phyloP scores from a whole-genome alignment of 2,329 filamentous ascomycete genomes.

The Magnaporthiopsis poae region DNA sequence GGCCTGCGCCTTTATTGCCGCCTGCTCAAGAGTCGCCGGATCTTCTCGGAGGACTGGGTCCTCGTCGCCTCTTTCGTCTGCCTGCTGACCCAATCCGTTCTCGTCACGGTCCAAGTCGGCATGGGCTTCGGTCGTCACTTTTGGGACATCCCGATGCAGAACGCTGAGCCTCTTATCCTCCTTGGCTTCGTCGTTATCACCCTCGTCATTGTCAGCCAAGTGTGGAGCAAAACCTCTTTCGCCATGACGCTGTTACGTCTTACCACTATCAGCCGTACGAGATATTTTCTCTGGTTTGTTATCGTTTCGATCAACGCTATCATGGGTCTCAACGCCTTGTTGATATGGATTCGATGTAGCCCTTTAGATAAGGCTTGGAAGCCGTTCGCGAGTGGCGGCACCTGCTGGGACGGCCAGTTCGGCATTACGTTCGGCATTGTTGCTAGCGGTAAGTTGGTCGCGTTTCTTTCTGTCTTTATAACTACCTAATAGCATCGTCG shows the following conservation, averaged over 20 bases:
- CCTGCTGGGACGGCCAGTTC: slow-evolving; percentile 22
- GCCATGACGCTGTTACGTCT: slow-evolving; percentile 26
- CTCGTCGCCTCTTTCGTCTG: slow-evolving; percentile 17
- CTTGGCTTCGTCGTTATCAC: slow-evolving; percentile 9
- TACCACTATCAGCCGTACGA: slow-evolving; percentile 21
- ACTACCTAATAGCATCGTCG: too few relatives aligned
- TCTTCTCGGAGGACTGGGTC: slow-evolving; percentile 18
- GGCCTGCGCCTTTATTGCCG: slow-evolving; percentile 17
- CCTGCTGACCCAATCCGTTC: background rate
- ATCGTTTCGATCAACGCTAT: slow-evolving; percentile 23
- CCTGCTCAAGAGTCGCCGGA: slow-evolving; percentile 12
- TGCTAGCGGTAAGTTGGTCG: slow-evolving; percentile 9
- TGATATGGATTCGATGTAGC: slow-evolving; percentile 23
- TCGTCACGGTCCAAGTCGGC: slow-evolving; percentile 2
- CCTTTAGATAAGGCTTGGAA: slow-evolving; percentile 22
- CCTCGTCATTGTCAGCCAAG: slow-evolving; percentile 8
- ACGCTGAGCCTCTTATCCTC: slow-evolving; percentile 6
- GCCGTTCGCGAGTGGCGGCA: slow-evolving; percentile 14
- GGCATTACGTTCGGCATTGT: slow-evolving; percentile 18
- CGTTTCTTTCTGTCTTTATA: too few relatives aligned
- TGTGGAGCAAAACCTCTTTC: slow-evolving; percentile 26
- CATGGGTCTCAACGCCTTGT: slow-evolving; percentile 17
- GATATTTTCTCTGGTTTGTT: slow-evolving; percentile 20
- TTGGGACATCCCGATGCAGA: slow-evolving; percentile 7
- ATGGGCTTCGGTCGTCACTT: slow-evolving; percentile 10